Evolutionary conservation across 495 filamentous ascomycete species (phyloP).

Genomic region (Lindgomyces ingoldianus): DNA sequence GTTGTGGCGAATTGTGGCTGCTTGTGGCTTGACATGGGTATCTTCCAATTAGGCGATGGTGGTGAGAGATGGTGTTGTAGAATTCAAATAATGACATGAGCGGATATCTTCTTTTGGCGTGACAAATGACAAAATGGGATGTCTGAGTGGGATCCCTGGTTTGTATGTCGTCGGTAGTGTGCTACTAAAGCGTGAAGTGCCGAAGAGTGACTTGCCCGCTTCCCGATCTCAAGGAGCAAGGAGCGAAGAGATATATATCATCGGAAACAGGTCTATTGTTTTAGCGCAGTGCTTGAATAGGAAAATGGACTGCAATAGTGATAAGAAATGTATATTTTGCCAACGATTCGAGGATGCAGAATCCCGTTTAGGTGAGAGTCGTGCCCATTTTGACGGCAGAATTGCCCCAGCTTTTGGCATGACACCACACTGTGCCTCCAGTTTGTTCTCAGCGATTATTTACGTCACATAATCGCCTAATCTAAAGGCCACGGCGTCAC

Average conservation of each 20-base stretch:
- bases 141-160: not conserved
- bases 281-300: too few relatives aligned
- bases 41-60: not conserved
- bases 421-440: constrained; percentile 20
- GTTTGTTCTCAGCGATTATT: constrained; percentile 9
- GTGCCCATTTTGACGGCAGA: not conserved
- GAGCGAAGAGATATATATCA: too few relatives aligned
- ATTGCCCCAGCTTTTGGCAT: not conserved
- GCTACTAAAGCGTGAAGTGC: too few relatives aligned
- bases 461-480: constrained; percentile 1
- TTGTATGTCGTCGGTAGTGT: not conserved
- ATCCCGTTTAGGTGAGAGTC: not conserved
- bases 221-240: too few relatives aligned
- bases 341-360: too few relatives aligned
- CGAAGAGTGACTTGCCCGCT: too few relatives aligned
- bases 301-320: too few relatives aligned
- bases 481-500: constrained; percentile 15
- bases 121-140: not conserved
- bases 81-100: not conserved
- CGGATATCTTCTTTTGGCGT: not conserved
- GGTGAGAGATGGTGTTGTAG: not conserved
- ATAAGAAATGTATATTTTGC: too few relatives aligned
- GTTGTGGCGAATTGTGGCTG: not conserved
- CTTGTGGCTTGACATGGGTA: not conserved
- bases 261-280: too few relatives aligned